Percentiles rank a stretch among this genome's conserved stretches.
Conservation (phyloP, 2,329 filamentous ascomycete species). For the Fusarium cyanostomum region DNA sequence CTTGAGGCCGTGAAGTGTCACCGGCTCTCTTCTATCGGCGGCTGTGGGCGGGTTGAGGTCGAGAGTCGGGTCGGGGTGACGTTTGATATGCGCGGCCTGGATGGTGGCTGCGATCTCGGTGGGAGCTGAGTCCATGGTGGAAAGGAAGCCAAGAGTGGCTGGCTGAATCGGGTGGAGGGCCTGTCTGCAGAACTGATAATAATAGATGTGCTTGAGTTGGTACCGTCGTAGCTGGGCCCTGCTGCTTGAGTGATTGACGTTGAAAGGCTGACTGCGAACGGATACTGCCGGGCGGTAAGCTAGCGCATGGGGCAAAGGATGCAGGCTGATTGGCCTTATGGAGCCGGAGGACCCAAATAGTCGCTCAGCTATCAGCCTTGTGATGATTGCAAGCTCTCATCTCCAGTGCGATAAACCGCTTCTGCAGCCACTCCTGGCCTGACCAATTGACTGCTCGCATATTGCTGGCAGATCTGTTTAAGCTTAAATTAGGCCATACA, state of each 20-base stretch:
- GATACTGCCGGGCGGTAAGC: slow-evolving; percentile 47
- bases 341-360: background rate
- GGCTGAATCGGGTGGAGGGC: background rate
- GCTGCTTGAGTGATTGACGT: slow-evolving; percentile 28
- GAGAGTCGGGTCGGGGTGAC: slow-evolving; percentile 73
- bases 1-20: slow-evolving; percentile 38
- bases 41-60: slow-evolving; percentile 85
- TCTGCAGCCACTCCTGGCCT: too few species aligned
- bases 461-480: too few species aligned
- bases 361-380: too few species aligned
- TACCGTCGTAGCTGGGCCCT: background rate
- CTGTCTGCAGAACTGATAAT: background rate
- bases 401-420: too few species aligned
- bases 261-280: slow-evolving; percentile 20
- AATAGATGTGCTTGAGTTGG: background rate
- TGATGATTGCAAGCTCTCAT: too few species aligned
- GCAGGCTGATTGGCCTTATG: background rate
- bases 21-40: slow-evolving; percentile 63
- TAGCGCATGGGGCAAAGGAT: slow-evolving; percentile 6
- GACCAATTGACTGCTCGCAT: too few species aligned
- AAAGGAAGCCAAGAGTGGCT: background rate
- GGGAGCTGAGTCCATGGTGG: slow-evolving; percentile 63
- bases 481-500: too few species aligned
- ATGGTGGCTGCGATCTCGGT: slow-evolving; percentile 80
- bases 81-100: slow-evolving; percentile 82